These are phyloP conservation scores for Hypseocharis bilobata DNA, from an alignment of 441 rosid genomes.

Conservation along the genomic window DNA sequence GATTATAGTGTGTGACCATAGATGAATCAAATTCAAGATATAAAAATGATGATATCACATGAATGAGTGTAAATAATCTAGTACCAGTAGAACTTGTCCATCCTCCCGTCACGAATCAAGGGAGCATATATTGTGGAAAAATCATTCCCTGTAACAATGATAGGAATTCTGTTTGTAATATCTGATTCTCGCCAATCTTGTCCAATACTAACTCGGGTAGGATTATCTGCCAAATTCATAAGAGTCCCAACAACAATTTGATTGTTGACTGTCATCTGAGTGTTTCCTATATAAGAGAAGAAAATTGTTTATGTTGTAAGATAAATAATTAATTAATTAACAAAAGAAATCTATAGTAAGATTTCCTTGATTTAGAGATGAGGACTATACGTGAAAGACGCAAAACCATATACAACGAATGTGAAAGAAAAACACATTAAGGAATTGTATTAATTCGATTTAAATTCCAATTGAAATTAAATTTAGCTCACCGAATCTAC, in stretches of 20 bases:
- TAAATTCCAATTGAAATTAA: conserved; percentile 5
- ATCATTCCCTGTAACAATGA: conserved; percentile 82
- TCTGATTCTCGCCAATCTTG: conserved; percentile 94
- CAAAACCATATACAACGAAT: not conserved
- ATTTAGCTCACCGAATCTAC: conserved; percentile 73
- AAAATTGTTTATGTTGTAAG: conserved; percentile 7
- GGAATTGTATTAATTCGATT: not conserved
- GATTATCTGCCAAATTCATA: conserved; percentile 89
- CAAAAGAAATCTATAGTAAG: not conserved
- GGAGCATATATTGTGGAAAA: conserved; percentile 79
- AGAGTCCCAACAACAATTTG: conserved; percentile 91
- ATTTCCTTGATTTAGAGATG: not conserved
- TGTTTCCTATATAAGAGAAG: conserved; percentile 46
- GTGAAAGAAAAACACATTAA: not conserved
- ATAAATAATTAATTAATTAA: conserved; percentile 2
- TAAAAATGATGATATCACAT: not conserved
- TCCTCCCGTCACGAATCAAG: conserved; percentile 94
- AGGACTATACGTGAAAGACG: not conserved
- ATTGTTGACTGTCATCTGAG: conserved; percentile 89
- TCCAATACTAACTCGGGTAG: conserved; percentile 89
- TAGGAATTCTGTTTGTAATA: conserved; percentile 67
- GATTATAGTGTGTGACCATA: not conserved
- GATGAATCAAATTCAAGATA: not conserved
- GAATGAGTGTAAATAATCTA: not conserved
- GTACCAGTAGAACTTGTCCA: conserved; percentile 93